phyloP scores from a whole-genome alignment of 129 eudicot genomes.

The Daucus carota region DH1_v3.0 NC_030385.2:36715501-36716000 shows the following conservation, averaged over 20 bases:
- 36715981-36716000: not conserved
- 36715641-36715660: not conserved
- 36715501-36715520: not conserved
- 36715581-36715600: conserved; percentile 98
- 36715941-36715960: not conserved
- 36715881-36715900: not conserved
- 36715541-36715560: not conserved
- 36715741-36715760: not conserved
- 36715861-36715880: conserved; percentile 4
- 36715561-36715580: conserved; percentile 69
- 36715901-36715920: not conserved
- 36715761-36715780: conserved; percentile 52
- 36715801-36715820: conserved; percentile 99
- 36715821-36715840: conserved; percentile 96
- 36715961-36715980: not conserved
- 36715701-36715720: not conserved
- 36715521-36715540: not conserved
- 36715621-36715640: conserved; percentile 96
- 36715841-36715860: conserved; percentile 89
- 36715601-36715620: conserved; percentile 94
- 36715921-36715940: not conserved
- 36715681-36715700: not conserved
- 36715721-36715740: not conserved
- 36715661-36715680: conserved; percentile 2
- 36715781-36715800: conserved; percentile 99